Evolutionary conservation across 768 basidiomycete genomes (phyloP), one percentile per base, ranked within the genome.

Genomic region (Xerocomellus dryophilus): DNA sequence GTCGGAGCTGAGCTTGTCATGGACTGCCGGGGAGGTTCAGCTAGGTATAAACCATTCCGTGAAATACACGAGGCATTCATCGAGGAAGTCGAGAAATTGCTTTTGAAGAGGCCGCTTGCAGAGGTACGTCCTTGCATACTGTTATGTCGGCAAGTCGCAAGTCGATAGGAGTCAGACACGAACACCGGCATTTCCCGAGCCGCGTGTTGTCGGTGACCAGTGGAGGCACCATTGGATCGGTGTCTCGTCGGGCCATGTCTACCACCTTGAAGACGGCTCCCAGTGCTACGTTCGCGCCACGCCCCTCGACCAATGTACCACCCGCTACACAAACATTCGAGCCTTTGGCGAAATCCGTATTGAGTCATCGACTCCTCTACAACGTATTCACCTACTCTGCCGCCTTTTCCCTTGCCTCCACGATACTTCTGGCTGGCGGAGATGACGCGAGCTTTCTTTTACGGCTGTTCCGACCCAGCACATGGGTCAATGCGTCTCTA

Each of bases 281-380:
- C 23, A 25, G 23, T 25, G 23, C 23, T 1, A 66, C 59, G 18
- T 59, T 66, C 29, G 59, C 60, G 1, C 61, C 76, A n/a, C 80
- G 80, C 46, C 71, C 82, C 0, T 70, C 84, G 2, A 81, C 82
- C 0, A 71, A 78, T 1, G 70, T 89, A 6, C 84, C 86, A 1
- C 75, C 83, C 0, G 68, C 87, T 2, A 70, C 77, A 6, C 78
- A 83, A 58, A 70, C 75, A 1, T 90, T 83, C 64, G 84, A 88
- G 58, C 86, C 86, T 9, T 77, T 82, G 42, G 79, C 83, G 2
- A 88, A 85, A 62, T 69, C 77, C 3, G 75, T 85, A 6, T 76
- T 90, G 43, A 78, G 75, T 47, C 81, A 82, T 61, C 81, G 87
- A 38, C 78, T 88, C 7, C 71, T 79, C 21, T 74, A 76, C 58